Conservation (phyloP, 2,329 filamentous ascomycete species). For the Trichoderma sp. region DNA sequence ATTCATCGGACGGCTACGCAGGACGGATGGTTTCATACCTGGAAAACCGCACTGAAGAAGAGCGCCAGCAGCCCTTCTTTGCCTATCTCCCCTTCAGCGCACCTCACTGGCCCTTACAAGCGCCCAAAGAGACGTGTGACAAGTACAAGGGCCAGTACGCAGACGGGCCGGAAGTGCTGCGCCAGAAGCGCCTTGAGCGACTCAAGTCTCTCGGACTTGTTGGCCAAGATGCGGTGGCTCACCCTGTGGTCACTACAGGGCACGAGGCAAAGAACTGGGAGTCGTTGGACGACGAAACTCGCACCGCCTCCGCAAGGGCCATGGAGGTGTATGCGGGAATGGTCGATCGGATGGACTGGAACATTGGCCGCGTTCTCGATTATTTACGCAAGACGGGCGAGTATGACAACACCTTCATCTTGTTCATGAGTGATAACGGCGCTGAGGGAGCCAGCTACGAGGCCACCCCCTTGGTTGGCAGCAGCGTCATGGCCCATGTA, state of each 20-base stretch:
- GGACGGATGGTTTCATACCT: slow-evolving; percentile 56
- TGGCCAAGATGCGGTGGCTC: slow-evolving; percentile 50
- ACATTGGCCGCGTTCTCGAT: slow-evolving; percentile 60
- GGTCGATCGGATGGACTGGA: slow-evolving; percentile 63
- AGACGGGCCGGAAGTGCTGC: slow-evolving; percentile 59
- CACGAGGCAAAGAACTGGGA: slow-evolving; percentile 47
- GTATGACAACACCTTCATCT: slow-evolving; percentile 64
- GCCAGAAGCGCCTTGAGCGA: slow-evolving; percentile 53
- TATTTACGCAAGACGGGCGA: slow-evolving; percentile 58
- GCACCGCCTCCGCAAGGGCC: slow-evolving; percentile 50
- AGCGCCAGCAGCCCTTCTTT: slow-evolving; percentile 53
- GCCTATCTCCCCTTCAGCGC: slow-evolving; percentile 63
- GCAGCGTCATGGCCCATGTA: slow-evolving; percentile 53
- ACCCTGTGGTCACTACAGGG: slow-evolving; percentile 51
- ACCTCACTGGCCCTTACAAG: slow-evolving; percentile 65
- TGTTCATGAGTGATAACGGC: slow-evolving; percentile 65
- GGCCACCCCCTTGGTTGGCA: slow-evolving; percentile 58
- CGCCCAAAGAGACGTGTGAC: slow-evolving; percentile 54
- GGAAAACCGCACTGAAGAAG: slow-evolving; percentile 48
- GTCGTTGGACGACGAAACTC: slow-evolving; percentile 48
- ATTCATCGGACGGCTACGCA: slow-evolving; percentile 50
- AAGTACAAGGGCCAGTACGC: slow-evolving; percentile 63
- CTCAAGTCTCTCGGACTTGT: slow-evolving; percentile 61
- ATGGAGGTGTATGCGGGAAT: slow-evolving; percentile 67
- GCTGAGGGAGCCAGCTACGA: slow-evolving; percentile 62